Evolutionary conservation across 768 basidiomycete species (phyloP).

Genomic region (Solioccasus polychromus): DNA sequence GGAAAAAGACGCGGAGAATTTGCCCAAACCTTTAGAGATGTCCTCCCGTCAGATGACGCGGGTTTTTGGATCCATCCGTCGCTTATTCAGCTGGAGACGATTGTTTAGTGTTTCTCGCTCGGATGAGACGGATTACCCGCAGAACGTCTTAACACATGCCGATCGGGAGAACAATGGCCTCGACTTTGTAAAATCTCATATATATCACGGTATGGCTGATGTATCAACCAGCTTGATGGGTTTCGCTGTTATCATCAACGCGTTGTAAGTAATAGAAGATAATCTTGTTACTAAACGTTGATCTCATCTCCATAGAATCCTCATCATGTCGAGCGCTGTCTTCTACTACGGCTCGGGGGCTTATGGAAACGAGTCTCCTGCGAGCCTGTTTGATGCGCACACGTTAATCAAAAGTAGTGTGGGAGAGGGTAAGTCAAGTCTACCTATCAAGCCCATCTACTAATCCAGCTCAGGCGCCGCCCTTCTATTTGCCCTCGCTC

Average conservation of each 20-base stretch:
- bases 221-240: constrained; percentile 69
- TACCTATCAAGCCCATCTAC: background rate
- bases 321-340: constrained; percentile 79
- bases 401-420: constrained; percentile 64
- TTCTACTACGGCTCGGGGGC: constrained; percentile 62
- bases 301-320: constrained; percentile 48
- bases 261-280: constrained; percentile 47
- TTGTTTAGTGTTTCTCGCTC: constrained; percentile 25
- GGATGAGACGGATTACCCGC: constrained; percentile 18
- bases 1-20: constrained; percentile 24
- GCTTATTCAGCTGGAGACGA: constrained; percentile 11
- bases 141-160: constrained; percentile 41
- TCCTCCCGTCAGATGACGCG: too few relatives aligned
- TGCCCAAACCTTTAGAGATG: constrained; percentile 12
- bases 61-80: constrained; percentile 8
- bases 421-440: constrained; percentile 58
- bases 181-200: constrained; percentile 56
- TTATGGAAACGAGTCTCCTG: constrained; percentile 43
- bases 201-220: constrained; percentile 66
- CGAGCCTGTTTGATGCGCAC: constrained; percentile 84
- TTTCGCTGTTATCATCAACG: constrained; percentile 86
- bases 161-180: constrained; percentile 58
- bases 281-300: background rate
- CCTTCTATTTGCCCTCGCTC: constrained; percentile 82
- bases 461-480: constrained; percentile 56